Evolutionary conservation across 108 stramenopile species (phyloP).

Genomic region (Mediolabrus comicus): DNA sequence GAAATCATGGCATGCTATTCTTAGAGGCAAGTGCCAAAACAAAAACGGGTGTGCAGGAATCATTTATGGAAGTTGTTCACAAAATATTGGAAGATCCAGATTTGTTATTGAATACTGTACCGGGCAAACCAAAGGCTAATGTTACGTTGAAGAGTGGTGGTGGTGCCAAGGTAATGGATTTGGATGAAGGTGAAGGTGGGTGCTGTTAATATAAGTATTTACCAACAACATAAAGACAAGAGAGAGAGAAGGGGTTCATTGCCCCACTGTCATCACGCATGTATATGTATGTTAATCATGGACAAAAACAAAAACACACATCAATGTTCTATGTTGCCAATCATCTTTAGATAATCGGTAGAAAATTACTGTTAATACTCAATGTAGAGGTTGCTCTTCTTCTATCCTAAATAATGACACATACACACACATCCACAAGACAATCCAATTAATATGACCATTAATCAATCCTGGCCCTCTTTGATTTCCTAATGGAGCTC

Average conservation of each 20-base stretch:
- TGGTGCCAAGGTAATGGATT: slow-evolving; percentile 14
- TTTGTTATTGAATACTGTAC: slow-evolving; percentile 86
- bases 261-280: too few species aligned
- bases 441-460: too few species aligned
- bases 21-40: slow-evolving; percentile 96
- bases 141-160: slow-evolving; percentile 35
- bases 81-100: slow-evolving; percentile 97
- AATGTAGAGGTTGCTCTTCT: too few species aligned
- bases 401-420: too few species aligned
- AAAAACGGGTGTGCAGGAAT: slow-evolving; percentile 87
- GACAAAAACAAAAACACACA: too few species aligned
- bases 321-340: too few species aligned
- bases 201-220: slow-evolving; percentile 45
- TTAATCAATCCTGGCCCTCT: neutral
- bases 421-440: too few species aligned
- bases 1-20: slow-evolving; percentile 95
- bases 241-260: too few species aligned
- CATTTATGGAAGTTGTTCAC: slow-evolving; percentile 94
- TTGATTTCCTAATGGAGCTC: neutral
- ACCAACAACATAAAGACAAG: too few species aligned
- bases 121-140: slow-evolving; percentile 71
- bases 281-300: too few species aligned
- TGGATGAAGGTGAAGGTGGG: slow-evolving; percentile 44
- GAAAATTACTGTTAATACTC: too few species aligned
- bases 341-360: too few species aligned